A percentile compares a stretch with the other conserved stretches of the same genome.
Evolutionary conservation across 345 rosid genomes (phyloP).

Genomic region (Gossypium thurberi): DNA sequence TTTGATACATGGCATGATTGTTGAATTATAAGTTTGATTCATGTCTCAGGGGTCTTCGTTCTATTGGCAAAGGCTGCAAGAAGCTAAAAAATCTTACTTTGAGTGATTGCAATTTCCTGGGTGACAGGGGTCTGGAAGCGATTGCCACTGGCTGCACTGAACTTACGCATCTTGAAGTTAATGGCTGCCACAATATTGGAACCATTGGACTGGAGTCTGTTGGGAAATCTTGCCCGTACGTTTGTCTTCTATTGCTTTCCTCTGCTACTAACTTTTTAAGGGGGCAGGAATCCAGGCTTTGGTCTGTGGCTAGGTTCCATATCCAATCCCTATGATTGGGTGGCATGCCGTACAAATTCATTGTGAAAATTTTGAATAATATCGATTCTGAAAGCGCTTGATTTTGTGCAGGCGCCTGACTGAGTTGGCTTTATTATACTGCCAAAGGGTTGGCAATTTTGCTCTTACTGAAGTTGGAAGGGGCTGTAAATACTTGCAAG

Average conservation of each 20-base stretch:
- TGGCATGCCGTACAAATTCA: not conserved
- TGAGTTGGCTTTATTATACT: slow-evolving; percentile 75
- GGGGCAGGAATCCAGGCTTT: not conserved
- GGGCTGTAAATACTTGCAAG: slow-evolving; percentile 69
- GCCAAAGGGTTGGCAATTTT: slow-evolving; percentile 67
- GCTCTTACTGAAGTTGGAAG: slow-evolving; percentile 74
- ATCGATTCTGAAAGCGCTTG: slow-evolving; percentile 19
- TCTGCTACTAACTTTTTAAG: not conserved
- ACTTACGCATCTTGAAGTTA: slow-evolving; percentile 76
- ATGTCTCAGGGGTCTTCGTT: slow-evolving; percentile 66
- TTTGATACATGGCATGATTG: not conserved
- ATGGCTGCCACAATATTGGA: slow-evolving; percentile 91
- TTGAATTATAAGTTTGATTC: slow-evolving; percentile 3
- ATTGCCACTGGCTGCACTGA: slow-evolving; percentile 71
- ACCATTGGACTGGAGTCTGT: slow-evolving; percentile 71
- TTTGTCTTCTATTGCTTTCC: slow-evolving; percentile 2
- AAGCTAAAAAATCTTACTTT: slow-evolving; percentile 63
- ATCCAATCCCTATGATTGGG: not conserved
- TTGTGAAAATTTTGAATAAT: not conserved
- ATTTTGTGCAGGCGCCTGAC: slow-evolving; percentile 53
- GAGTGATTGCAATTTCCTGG: slow-evolving; percentile 73
- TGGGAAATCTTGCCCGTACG: slow-evolving; percentile 77
- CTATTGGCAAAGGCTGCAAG: slow-evolving; percentile 77
- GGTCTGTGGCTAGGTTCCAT: not conserved
- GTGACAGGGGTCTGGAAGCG: slow-evolving; percentile 73